These are phyloP conservation scores for Silene latifolia DNA, from an alignment of 148 eudicot species.

Conservation along the genomic window DNA sequence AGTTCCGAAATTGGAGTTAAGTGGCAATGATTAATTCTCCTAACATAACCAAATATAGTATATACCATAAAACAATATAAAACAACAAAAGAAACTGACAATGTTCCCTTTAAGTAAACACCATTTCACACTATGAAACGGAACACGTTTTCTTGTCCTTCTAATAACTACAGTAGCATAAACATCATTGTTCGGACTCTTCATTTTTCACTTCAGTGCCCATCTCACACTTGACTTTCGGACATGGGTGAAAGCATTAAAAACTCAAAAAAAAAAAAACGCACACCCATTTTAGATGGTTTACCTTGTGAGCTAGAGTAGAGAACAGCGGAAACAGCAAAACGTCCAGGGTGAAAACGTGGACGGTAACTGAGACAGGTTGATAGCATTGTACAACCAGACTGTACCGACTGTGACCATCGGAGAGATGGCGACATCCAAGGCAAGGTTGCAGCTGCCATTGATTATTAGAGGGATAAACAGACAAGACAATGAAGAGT, in stretches of 20 bases:
- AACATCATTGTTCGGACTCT: too few species aligned
- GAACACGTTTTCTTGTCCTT: not conserved
- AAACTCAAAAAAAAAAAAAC: not conserved
- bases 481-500: not conserved
- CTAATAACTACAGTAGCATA: too few species aligned
- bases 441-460: constrained; percentile 18
- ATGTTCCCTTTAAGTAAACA: not conserved
- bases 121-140: not conserved
- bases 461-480: not conserved
- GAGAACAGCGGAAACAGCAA: constrained; percentile 20
- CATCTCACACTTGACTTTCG: not conserved
- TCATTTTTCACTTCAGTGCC: too few species aligned
- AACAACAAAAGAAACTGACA: not conserved
- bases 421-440: not conserved
- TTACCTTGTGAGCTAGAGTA: constrained; percentile 25
- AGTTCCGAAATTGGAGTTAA: not conserved
- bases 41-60: not conserved
- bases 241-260: not conserved
- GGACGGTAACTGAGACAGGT: not conserved
- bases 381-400: constrained; percentile 9
- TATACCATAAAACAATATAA: not conserved
- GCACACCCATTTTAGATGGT: too few species aligned
- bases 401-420: not conserved
- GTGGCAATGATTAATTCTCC: not conserved
- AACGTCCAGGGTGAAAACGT: not conserved